These are phyloP conservation scores for Naematelia aurantialba DNA, from an alignment of 768 basidiomycete species.

Conservation along the genomic window DNA sequence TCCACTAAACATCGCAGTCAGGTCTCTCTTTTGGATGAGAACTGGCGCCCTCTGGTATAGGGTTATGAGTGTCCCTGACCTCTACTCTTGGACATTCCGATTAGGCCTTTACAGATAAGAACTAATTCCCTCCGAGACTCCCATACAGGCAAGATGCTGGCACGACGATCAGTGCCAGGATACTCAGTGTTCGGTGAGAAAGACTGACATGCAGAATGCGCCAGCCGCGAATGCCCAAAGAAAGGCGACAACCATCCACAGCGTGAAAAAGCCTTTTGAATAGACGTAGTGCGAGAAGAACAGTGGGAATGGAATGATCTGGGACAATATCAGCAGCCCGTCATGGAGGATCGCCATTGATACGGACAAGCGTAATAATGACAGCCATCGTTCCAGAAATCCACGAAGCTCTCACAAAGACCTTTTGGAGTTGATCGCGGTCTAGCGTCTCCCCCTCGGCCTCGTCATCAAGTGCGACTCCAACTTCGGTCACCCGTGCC, in stretches of 20 bases:
- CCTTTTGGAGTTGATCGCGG: conserved; percentile 14
- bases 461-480: background rate
- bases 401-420: conserved; percentile 20
- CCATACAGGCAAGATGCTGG: conserved; percentile 18
- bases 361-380: conserved; percentile 19
- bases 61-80: too few species aligned
- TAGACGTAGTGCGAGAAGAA: conserved; percentile 25
- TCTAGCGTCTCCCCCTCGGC: conserved; percentile 12
- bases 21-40: too few species aligned
- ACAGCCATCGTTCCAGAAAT: conserved; percentile 18
- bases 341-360: background rate
- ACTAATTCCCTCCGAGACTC: conserved; percentile 14
- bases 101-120: conserved; percentile 6
- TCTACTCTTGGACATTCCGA: conserved; percentile 1
- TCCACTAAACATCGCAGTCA: too few species aligned
- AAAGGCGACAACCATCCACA: conserved; percentile 20
- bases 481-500: background rate
- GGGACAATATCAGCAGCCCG: background rate
- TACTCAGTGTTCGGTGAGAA: background rate
- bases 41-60: too few species aligned
- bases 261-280: conserved; percentile 21
- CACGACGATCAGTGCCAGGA: background rate
- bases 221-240: conserved; percentile 26
- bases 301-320: conserved; percentile 30
- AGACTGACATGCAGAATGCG: conserved; percentile 26